A percentile compares a stretch with the other conserved stretches of the same genome.
phyloP scores from a whole-genome alignment of 306 rosid genomes.

The Oemleria cerasiformis region DNA sequence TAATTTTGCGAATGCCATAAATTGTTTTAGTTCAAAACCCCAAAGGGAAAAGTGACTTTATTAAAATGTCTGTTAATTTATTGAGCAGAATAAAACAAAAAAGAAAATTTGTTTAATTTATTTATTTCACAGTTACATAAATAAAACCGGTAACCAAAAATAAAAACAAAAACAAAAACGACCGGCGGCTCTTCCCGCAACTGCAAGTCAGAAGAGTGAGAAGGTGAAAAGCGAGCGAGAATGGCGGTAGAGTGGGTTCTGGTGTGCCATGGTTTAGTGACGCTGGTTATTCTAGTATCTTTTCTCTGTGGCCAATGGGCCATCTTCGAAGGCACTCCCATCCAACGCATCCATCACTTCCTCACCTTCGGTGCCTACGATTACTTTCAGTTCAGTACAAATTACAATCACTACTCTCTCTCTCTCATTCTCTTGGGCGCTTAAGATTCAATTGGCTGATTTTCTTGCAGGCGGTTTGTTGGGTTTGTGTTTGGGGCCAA shows the following conservation, averaged over 20 bases:
- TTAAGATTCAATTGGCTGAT: neutral
- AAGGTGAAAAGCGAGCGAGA: neutral
- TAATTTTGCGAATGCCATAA: too few species aligned
- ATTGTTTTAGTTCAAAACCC: too few species aligned
- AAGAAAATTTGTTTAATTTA: too few species aligned
- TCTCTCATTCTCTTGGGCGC: neutral
- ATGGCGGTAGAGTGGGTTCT: constrained; percentile 79
- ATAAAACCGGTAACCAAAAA: too few species aligned
- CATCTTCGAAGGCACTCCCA: constrained; percentile 80
- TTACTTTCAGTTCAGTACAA: constrained; percentile 55
- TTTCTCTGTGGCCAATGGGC: constrained; percentile 98
- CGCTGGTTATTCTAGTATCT: constrained; percentile 56
- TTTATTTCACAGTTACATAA: too few species aligned
- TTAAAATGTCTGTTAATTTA: too few species aligned
- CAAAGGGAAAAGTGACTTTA: too few species aligned
- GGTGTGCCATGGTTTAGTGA: constrained; percentile 63
- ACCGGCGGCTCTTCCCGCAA: neutral
- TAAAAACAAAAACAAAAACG: neutral
- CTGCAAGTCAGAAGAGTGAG: neutral
- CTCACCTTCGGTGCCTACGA: constrained; percentile 81
- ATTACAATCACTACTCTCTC: constrained; percentile 12
- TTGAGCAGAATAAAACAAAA: too few species aligned
- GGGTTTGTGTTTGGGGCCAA: constrained; percentile 62
- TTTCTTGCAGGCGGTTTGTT: constrained; percentile 57
- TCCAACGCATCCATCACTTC: constrained; percentile 65